These are phyloP conservation scores for Acanthamoeba sp. DNA, from an alignment of 208 protist species.

Conservation along the genomic window DNA sequence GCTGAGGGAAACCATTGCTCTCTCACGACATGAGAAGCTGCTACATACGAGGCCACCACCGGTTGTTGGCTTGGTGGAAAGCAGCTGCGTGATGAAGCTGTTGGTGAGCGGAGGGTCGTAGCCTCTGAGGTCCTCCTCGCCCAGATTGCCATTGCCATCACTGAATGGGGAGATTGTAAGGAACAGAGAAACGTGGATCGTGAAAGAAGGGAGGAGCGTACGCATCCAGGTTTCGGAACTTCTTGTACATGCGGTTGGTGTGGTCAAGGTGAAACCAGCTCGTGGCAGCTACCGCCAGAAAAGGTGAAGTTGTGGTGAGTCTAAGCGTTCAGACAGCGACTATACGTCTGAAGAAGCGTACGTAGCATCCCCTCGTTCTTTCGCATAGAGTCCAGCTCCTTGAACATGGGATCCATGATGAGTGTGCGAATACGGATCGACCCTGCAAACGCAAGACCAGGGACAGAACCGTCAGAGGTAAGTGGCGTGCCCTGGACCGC, in stretches of 20 bases:
- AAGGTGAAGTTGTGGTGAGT: too few species aligned
- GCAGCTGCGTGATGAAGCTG: conserved; percentile 24
- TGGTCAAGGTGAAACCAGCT: conserved; percentile 30
- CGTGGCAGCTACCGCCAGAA: not conserved
- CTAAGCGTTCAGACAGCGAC: not conserved
- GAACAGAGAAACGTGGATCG: not conserved
- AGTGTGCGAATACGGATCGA: conserved; percentile 32
- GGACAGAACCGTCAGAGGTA: not conserved
- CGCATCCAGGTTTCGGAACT: not conserved
- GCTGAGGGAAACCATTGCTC: not conserved
- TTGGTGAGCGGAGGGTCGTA: conserved; percentile 31
- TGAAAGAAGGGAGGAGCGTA: not conserved
- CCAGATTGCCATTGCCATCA: conserved; percentile 49
- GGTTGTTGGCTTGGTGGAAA: not conserved
- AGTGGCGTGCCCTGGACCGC: not conserved
- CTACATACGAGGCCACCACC: conserved; percentile 28
- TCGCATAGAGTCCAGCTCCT: conserved; percentile 2
- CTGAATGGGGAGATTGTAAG: not conserved
- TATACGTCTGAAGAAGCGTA: not conserved
- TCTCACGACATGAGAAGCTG: too few species aligned
- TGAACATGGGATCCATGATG: conserved; percentile 53
- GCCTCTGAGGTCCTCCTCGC: not conserved
- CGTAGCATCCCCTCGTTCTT: not conserved
- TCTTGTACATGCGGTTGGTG: conserved; percentile 7
- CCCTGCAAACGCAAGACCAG: not conserved